phyloP scores from a whole-genome alignment of 495 filamentous ascomycete genomes.

The Barbatosphaeria neglecta region DNA sequence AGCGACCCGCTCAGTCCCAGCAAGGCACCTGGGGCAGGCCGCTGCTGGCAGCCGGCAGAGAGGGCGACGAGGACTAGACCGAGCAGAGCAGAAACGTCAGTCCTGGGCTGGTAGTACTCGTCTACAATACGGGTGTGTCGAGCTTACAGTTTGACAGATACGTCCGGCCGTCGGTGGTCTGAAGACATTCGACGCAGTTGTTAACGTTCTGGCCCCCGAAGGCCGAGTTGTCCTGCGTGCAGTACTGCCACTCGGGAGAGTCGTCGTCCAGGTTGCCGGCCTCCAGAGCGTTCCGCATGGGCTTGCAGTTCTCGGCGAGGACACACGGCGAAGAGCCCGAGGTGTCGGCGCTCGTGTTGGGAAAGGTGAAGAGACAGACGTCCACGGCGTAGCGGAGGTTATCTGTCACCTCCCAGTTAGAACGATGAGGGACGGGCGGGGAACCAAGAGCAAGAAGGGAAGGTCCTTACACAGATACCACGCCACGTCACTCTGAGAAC shows the following conservation, averaged over 20 bases:
- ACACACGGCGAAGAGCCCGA: slow-evolving; percentile 16
- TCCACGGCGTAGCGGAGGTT: slow-evolving; percentile 31
- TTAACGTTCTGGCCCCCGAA: slow-evolving; percentile 7
- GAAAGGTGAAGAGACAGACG: slow-evolving; percentile 26
- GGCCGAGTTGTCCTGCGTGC: slow-evolving; percentile 10
- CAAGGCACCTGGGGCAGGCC: slow-evolving; percentile 17
- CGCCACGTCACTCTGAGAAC: slow-evolving; percentile 40
- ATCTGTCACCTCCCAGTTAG: slow-evolving; percentile 10
- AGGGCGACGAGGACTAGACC: slow-evolving; percentile 28
- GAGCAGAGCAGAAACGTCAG: neutral
- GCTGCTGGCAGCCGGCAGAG: slow-evolving; percentile 27
- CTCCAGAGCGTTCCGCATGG: slow-evolving; percentile 13
- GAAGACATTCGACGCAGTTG: slow-evolving; percentile 17
- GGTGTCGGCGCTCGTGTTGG: slow-evolving; percentile 5
- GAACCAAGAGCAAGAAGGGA: neutral
- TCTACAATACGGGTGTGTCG: too few species aligned
- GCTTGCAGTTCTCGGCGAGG: slow-evolving; percentile 15
- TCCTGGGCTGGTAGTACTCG: neutral
- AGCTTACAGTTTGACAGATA: slow-evolving; percentile 21
- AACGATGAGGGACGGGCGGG: neutral
- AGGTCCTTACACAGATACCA: slow-evolving; percentile 41
- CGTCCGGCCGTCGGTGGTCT: slow-evolving; percentile 11
- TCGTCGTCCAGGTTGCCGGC: neutral
- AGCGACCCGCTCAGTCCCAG: slow-evolving; percentile 20
- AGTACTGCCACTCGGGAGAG: slow-evolving; percentile 13